Evolutionary conservation across 441 rosid genomes (phyloP).

Genomic region (Macaranga tanarius): DNA sequence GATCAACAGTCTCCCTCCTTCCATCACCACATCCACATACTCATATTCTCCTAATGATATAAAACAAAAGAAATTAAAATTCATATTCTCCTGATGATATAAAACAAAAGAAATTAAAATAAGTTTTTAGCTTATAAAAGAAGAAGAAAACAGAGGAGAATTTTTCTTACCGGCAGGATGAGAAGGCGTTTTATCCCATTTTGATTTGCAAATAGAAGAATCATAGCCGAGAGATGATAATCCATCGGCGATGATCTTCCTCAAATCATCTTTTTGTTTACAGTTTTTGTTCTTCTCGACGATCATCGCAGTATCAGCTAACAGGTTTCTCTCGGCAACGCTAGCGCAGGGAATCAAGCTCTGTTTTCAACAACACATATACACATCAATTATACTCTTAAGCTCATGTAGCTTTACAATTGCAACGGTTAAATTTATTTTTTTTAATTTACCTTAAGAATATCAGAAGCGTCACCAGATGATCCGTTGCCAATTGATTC

Average conservation of each 20-base stretch:
- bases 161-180: conserved; percentile 61
- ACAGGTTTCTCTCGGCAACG: conserved; percentile 63
- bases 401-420: background rate
- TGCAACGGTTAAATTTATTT: too few species aligned
- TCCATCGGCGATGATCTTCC: conserved; percentile 56
- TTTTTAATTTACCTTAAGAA: conserved; percentile 56
- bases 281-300: conserved; percentile 61
- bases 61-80: too few species aligned
- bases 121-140: too few species aligned
- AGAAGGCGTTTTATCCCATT: conserved; percentile 73
- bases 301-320: conserved; percentile 73
- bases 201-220: conserved; percentile 80
- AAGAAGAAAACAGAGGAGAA: conserved; percentile 11
- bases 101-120: too few species aligned
- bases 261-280: conserved; percentile 61
- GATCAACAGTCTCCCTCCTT: conserved; percentile 64
- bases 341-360: conserved; percentile 68
- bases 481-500: conserved; percentile 50
- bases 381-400: background rate
- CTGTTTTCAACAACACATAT: conserved; percentile 33
- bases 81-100: too few species aligned
- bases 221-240: conserved; percentile 59
- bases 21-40: conserved; percentile 70
- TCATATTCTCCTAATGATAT: conserved; percentile 74
- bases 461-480: conserved; percentile 50